A percentile compares a stretch with the other conserved stretches of the same genome.
These are phyloP conservation scores for Rhodosporidiobolus sp. DNA, from an alignment of 768 basidiomycete genomes.

Conservation along the genomic window DNA sequence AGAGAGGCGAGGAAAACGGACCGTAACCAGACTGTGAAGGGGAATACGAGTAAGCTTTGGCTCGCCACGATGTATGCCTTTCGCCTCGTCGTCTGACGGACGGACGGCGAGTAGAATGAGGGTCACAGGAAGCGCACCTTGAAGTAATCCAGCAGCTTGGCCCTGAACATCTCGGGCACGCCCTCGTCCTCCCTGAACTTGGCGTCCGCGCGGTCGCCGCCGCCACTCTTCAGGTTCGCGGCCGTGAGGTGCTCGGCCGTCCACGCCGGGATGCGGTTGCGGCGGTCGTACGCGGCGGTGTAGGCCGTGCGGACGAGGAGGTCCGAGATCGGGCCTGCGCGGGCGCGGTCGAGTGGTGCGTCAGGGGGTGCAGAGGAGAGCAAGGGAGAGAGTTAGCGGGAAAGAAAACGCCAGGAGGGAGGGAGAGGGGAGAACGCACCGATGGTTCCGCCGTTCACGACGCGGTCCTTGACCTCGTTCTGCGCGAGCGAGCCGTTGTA, in stretches of 20 bases:
- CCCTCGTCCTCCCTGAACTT: slow-evolving; percentile 77
- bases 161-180: slow-evolving; percentile 56
- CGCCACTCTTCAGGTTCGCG: slow-evolving; percentile 64
- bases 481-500: slow-evolving; percentile 1
- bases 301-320: slow-evolving; percentile 29
- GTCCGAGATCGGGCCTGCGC: slow-evolving; percentile 34
- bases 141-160: slow-evolving; percentile 36
- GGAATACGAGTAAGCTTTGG: neutral
- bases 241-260: slow-evolving; percentile 92
- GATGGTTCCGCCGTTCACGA: slow-evolving; percentile 17
- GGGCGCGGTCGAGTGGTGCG: too few species aligned
- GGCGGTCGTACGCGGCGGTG: slow-evolving; percentile 71
- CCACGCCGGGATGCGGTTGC: slow-evolving; percentile 89
- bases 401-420: too few species aligned
- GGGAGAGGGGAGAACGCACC: slow-evolving; percentile 2
- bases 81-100: too few species aligned
- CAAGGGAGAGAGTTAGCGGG: neutral
- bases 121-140: neutral
- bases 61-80: neutral
- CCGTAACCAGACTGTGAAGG: neutral
- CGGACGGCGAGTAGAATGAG: neutral
- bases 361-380: neutral
- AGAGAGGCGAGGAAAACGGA: neutral
- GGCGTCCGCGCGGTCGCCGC: slow-evolving; percentile 70
- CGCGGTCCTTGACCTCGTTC: neutral